Conservation (phyloP, 1,284 basidiomycete genomes). For the Sparassis latifolia region DNA sequence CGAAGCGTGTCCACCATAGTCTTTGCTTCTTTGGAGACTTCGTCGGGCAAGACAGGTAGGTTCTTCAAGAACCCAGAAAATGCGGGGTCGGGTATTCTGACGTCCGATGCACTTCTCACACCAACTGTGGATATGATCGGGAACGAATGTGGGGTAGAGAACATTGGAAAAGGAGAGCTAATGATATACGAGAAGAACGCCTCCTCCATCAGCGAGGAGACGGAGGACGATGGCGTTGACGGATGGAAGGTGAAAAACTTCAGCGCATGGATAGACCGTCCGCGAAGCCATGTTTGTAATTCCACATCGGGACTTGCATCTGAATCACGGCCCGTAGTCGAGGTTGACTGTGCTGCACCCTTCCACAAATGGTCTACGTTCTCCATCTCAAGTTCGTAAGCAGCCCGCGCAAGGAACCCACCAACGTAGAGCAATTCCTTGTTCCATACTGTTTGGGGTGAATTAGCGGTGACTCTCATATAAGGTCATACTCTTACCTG, state of each 20-base stretch:
- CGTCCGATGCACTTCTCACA: constrained; percentile 60
- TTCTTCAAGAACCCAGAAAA: constrained; percentile 78
- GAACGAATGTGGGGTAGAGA: constrained; percentile 38
- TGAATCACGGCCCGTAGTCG: constrained; percentile 7
- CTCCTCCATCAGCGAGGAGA: constrained; percentile 74
- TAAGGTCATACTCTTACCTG: constrained; percentile 37
- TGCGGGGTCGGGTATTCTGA: constrained; percentile 74
- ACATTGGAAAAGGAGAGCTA: constrained; percentile 15
- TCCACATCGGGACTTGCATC: constrained; percentile 31
- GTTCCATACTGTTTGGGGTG: constrained; percentile 65
- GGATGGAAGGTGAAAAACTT: constrained; percentile 85
- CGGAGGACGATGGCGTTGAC: constrained; percentile 83
- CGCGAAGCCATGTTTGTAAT: constrained; percentile 45
- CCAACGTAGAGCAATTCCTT: constrained; percentile 82
- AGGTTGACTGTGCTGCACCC: constrained; percentile 30
- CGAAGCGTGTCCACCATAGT: constrained; percentile 65
- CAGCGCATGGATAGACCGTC: constrained; percentile 75
- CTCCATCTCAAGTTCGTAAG: constrained; percentile 83
- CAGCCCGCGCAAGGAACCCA: constrained; percentile 74
- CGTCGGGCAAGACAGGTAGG: constrained; percentile 70
- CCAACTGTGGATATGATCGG: constrained; percentile 81
- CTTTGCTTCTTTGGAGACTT: constrained; percentile 58
- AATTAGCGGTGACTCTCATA: background rate
- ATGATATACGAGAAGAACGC: constrained; percentile 73
- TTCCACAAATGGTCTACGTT: constrained; percentile 53